Percentiles rank a stretch among this genome's conserved stretches.
Conservation (phyloP, 2,329 filamentous ascomycete species). For the Leptographium radiaticola region DNA sequence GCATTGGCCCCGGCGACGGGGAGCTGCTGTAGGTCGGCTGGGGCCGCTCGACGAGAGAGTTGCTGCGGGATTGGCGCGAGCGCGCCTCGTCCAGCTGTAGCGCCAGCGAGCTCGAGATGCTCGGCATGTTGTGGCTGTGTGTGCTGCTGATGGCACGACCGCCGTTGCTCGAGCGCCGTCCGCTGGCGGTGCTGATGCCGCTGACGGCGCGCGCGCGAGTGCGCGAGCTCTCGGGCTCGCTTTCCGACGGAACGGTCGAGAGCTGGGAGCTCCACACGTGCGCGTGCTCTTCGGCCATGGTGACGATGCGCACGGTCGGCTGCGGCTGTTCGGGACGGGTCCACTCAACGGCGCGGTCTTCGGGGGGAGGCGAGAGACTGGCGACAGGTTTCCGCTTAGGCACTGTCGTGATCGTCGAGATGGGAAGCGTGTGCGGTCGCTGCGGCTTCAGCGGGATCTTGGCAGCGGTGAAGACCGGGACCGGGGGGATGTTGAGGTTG, state of each 20-base stretch:
- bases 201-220: slow-evolving; percentile 29
- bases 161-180: slow-evolving; percentile 12
- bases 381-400: slow-evolving; percentile 10
- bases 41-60: slow-evolving; percentile 35
- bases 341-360: background rate
- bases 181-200: background rate
- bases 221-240: slow-evolving; percentile 34
- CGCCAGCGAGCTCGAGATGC: slow-evolving; percentile 41
- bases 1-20: slow-evolving; percentile 19
- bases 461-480: slow-evolving; percentile 16
- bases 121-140: slow-evolving; percentile 41
- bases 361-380: slow-evolving; percentile 1
- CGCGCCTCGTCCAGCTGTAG: slow-evolving; percentile 26
- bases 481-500: slow-evolving; percentile 19
- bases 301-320: slow-evolving; percentile 29
- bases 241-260: slow-evolving; percentile 51
- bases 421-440: slow-evolving; percentile 3
- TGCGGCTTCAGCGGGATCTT: background rate
- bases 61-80: slow-evolving; percentile 21
- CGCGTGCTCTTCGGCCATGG: slow-evolving; percentile 23
- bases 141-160: slow-evolving; percentile 22
- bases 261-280: slow-evolving; percentile 53
- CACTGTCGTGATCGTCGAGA: background rate
- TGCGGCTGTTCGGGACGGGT: background rate
- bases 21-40: slow-evolving; percentile 24